phyloP scores from a whole-genome alignment of 148 eudicot species.

The Camellia japonica region DNA sequence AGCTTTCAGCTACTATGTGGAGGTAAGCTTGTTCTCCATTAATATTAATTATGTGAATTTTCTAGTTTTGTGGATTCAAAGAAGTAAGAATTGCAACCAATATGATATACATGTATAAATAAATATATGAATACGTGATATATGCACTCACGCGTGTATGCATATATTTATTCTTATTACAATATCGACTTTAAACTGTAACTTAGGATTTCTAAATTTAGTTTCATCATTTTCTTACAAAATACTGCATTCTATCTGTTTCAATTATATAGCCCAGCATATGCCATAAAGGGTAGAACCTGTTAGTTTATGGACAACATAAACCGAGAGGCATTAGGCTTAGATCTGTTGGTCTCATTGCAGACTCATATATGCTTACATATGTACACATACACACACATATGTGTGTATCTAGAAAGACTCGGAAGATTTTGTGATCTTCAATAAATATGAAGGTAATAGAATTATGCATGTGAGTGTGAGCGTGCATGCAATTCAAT shows the following conservation, averaged over 20 bases:
- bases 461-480: no score
- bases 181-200: neutral
- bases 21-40: slow-evolving; percentile 44
- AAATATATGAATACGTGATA: neutral
- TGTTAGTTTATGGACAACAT: neutral
- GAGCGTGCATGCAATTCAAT: neutral
- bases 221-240: neutral
- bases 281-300: neutral
- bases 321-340: neutral
- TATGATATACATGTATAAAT: neutral
- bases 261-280: neutral
- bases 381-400: no score
- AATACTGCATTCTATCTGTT: neutral
- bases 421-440: neutral
- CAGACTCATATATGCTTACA: no score
- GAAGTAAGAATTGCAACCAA: neutral
- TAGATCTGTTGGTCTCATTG: neutral
- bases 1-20: slow-evolving; percentile 95
- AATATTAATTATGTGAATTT: slow-evolving; percentile 2
- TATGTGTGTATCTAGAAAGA: neutral
- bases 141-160: neutral
- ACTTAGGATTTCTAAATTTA: neutral
- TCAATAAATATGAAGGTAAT: neutral
- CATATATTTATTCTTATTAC: neutral
- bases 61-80: slow-evolving; percentile 3